A percentile compares a stretch with the other conserved stretches of the same genome.
Evolutionary conservation across 2,329 filamentous ascomycete species (phyloP).

Genomic region (Emergomyces orientalis): DNA sequence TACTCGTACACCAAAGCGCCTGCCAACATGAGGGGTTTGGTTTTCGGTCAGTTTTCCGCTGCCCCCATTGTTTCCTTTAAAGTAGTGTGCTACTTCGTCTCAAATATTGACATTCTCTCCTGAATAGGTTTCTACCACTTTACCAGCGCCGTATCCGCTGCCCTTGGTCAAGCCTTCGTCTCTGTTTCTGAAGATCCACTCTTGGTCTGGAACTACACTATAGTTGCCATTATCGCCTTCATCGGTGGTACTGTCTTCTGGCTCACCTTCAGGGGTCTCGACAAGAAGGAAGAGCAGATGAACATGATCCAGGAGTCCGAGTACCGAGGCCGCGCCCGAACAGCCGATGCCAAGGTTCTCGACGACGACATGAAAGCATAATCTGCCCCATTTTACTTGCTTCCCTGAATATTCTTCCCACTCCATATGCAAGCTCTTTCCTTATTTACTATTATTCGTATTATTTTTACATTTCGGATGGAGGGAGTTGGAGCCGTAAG

Average conservation of each 20-base stretch:
- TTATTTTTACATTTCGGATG: not conserved
- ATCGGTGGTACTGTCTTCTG: slow-evolving; percentile 58
- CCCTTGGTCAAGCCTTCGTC: slow-evolving; percentile 58
- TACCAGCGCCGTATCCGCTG: slow-evolving; percentile 59
- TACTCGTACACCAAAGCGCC: slow-evolving; percentile 65
- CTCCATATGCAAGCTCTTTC: not conserved
- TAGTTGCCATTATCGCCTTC: slow-evolving; percentile 53
- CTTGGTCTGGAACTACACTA: slow-evolving; percentile 62
- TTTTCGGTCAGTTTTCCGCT: slow-evolving; percentile 26
- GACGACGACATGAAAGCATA: not conserved
- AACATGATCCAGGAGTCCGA: slow-evolving; percentile 36
- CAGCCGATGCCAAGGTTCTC: not conserved
- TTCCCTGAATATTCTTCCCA: not conserved
- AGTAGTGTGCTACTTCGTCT: not conserved
- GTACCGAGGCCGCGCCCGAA: not conserved
- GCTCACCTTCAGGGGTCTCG: slow-evolving; percentile 55
- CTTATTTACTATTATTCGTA: not conserved
- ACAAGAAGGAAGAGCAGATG: slow-evolving; percentile 56
- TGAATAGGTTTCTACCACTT: slow-evolving; percentile 54
- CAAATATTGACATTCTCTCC: not conserved
- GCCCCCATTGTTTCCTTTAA: not conserved
- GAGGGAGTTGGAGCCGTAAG: not conserved
- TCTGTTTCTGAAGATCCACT: slow-evolving; percentile 54
- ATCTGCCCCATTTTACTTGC: not conserved
- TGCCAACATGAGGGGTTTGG: slow-evolving; percentile 69